A percentile compares a stretch with the other conserved stretches of the same genome.
These are phyloP conservation scores for Arthrobotrys entomopaga DNA, from an alignment of 2,329 filamentous ascomycete species.

Conservation along the genomic window DNA sequence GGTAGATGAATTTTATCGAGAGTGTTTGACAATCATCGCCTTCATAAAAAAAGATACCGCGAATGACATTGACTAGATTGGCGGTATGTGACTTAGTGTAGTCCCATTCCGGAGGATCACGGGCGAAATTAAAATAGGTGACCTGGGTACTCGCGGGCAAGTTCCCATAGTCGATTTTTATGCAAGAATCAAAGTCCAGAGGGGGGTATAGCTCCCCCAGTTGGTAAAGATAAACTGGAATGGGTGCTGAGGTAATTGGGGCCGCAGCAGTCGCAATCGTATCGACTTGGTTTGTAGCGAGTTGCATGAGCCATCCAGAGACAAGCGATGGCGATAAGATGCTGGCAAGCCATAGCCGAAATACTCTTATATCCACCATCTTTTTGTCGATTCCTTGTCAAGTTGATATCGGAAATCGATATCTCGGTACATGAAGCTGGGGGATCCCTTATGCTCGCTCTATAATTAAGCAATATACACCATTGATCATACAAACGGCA, in stretches of 20 bases:
- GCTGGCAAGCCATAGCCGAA: not conserved
- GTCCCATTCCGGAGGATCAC: conserved; percentile 33
- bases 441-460: too few relatives aligned
- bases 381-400: too few relatives aligned
- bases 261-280: not conserved
- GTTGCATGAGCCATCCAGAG: conserved; percentile 42
- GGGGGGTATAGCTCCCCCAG: not conserved
- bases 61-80: conserved; percentile 15
- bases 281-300: conserved; percentile 10
- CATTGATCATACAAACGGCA: too few relatives aligned
- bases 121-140: conserved; percentile 21
- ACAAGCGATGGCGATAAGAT: not conserved
- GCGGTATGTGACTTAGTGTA: not conserved
- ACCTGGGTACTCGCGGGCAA: conserved; percentile 7
- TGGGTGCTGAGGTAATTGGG: too few relatives aligned
- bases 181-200: conserved; percentile 13
- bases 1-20: conserved; percentile 18
- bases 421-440: too few relatives aligned
- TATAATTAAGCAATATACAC: too few relatives aligned
- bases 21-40: conserved; percentile 17
- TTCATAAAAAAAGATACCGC: conserved; percentile 27
- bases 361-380: too few relatives aligned
- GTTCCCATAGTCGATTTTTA: conserved; percentile 22
- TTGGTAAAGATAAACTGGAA: conserved; percentile 23
- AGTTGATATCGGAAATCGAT: too few relatives aligned